These are phyloP conservation scores for Voacanga thouarsii DNA, from an alignment of 257 asterid species.

Conservation along the genomic window DNA sequence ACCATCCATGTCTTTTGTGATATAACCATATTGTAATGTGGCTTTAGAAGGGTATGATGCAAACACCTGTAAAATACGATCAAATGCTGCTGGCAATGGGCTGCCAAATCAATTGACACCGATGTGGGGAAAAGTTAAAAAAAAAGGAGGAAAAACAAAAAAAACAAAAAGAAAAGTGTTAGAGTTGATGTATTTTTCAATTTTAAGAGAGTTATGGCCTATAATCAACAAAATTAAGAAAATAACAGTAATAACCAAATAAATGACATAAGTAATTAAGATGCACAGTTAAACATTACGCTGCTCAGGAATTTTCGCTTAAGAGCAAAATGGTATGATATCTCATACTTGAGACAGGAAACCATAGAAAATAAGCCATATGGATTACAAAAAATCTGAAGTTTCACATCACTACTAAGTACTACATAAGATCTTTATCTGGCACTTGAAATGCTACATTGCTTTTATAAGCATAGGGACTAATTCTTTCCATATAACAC, in stretches of 20 bases:
- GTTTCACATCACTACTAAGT: not conserved
- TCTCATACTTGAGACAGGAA: not conserved
- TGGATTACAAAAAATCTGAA: not conserved
- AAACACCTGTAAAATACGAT: conserved; percentile 81
- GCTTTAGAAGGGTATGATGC: conserved; percentile 17
- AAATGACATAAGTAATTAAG: not conserved
- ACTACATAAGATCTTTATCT: no score
- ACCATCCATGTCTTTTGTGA: conserved; percentile 21
- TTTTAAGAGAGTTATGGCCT: not conserved
- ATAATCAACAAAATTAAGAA: not conserved
- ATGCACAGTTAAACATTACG: not conserved
- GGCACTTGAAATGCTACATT: not conserved
- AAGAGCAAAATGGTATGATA: not conserved
- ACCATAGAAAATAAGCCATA: not conserved
- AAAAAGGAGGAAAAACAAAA: conserved; percentile 11
- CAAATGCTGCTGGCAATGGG: conserved; percentile 83
- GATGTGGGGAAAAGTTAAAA: conserved; percentile 19
- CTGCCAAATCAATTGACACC: conserved; percentile 38
- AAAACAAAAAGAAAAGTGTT: conserved; percentile 2
- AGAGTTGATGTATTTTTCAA: not conserved
- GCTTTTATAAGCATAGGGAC: not conserved
- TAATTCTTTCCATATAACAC: not conserved
- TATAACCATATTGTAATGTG: conserved; percentile 23
- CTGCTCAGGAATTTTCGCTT: not conserved
- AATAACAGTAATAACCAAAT: not conserved